A percentile compares a stretch with the other conserved stretches of the same genome.
Conservation (phyloP, 2,329 filamentous ascomycete species). For the Pseudocercospora cruenta region DNA sequence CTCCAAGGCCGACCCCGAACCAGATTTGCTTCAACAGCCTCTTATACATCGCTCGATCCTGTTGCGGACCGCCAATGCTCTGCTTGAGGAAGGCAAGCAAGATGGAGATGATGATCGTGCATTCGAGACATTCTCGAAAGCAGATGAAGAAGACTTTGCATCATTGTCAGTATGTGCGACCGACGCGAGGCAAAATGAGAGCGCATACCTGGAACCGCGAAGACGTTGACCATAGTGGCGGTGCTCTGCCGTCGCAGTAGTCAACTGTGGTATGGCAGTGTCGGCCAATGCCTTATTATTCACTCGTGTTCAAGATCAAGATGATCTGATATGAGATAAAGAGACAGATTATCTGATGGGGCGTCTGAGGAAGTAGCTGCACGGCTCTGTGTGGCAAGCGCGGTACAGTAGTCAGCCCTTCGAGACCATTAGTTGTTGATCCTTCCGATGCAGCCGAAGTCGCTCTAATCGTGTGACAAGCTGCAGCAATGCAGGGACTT, state of each 20-base stretch:
- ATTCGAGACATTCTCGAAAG: slow-evolving; percentile 83
- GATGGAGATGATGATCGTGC: slow-evolving; percentile 83
- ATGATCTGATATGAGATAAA: slow-evolving; percentile 23
- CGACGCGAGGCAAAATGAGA: not conserved
- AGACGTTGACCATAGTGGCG: slow-evolving; percentile 67
- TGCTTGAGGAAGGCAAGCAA: slow-evolving; percentile 84
- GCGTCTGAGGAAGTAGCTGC: not conserved
- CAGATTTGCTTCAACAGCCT: slow-evolving; percentile 60
- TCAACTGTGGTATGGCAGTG: not conserved
- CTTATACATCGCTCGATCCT: slow-evolving; percentile 67
- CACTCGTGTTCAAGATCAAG: slow-evolving; percentile 4
- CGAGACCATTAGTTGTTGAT: not conserved
- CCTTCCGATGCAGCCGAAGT: not conserved
- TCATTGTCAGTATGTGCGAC: slow-evolving; percentile 1
- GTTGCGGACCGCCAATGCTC: slow-evolving; percentile 65
- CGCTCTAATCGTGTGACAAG: not conserved
- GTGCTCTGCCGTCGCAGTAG: slow-evolving; percentile 7
- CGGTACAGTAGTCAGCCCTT: not conserved
- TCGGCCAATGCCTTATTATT: not conserved
- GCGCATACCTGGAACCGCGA: slow-evolving; percentile 65
- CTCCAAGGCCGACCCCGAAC: slow-evolving; percentile 65
- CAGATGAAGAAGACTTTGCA: slow-evolving; percentile 78
- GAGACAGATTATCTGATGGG: slow-evolving; percentile 1
- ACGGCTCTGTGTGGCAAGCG: not conserved
- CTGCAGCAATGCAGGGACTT: not conserved